Evolutionary conservation across 257 asterid genomes (phyloP).

Genomic region (Schizonepeta tenuifolia): DNA sequence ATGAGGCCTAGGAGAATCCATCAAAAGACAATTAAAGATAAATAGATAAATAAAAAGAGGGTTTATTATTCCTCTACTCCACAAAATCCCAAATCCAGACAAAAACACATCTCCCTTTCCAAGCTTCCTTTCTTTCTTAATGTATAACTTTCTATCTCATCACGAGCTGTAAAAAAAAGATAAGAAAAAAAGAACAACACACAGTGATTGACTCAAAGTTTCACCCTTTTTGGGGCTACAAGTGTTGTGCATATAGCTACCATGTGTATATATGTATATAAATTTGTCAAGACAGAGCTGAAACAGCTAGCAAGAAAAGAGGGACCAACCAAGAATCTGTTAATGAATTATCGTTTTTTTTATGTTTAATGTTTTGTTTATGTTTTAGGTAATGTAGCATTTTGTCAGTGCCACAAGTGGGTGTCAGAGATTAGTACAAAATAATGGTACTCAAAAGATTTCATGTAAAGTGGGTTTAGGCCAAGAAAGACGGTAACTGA

Average conservation of each 20-base stretch:
- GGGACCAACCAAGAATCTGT: conserved; percentile 36
- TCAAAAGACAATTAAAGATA: conserved; percentile 19
- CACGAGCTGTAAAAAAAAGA: conserved; percentile 44
- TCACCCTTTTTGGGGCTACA: conserved; percentile 24
- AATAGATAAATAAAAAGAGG: neutral
- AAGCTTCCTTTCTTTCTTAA: conserved; percentile 10
- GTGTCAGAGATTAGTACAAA: conserved; percentile 35
- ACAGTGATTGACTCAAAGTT: conserved; percentile 29
- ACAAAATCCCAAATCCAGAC: conserved; percentile 51
- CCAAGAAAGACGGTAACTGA: neutral
- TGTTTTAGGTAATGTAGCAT: conserved; percentile 17
- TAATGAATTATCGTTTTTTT: conserved; percentile 9
- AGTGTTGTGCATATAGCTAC: neutral
- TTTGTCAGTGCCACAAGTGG: conserved; percentile 39
- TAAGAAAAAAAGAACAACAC: conserved; percentile 25
- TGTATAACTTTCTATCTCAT: conserved; percentile 36
- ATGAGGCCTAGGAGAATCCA: conserved; percentile 53
- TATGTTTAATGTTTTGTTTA: neutral
- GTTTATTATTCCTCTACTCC: conserved; percentile 23
- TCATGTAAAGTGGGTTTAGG: conserved; percentile 2
- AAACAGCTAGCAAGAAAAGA: conserved; percentile 44
- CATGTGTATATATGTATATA: conserved; percentile 5
- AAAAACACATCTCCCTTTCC: conserved; percentile 47
- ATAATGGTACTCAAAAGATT: conserved; percentile 33
- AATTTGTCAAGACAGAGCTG: conserved; percentile 37